A percentile compares a stretch with the other conserved stretches of the same genome.
Evolutionary conservation across 148 eudicot genomes (phyloP).

Genomic region (Cornus florida): DNA sequence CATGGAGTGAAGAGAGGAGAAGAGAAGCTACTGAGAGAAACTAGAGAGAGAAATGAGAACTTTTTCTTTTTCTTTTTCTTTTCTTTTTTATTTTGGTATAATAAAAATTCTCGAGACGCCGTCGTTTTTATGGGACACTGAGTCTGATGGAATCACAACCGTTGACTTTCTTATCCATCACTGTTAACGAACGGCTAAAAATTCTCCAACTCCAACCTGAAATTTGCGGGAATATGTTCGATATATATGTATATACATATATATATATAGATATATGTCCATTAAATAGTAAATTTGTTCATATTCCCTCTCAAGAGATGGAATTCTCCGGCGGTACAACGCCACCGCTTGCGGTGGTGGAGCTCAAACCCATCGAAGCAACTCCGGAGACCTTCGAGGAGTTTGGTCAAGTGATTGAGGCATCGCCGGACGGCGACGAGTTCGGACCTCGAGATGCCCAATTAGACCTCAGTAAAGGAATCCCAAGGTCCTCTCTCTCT

Average conservation of each 20-base stretch:
- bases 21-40: no score
- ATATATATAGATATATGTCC: not conserved
- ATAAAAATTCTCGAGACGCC: no score
- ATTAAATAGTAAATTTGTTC: not conserved
- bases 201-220: no score
- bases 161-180: not conserved
- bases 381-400: not conserved
- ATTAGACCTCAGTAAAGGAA: not conserved
- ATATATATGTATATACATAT: no score
- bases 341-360: not conserved
- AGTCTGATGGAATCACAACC: no score
- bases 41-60: no score
- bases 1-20: no score
- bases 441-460: not conserved
- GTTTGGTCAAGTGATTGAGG: not conserved
- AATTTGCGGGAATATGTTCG: no score
- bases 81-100: no score
- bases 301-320: not conserved
- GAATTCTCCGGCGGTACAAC: not conserved
- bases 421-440: not conserved
- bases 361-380: not conserved
- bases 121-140: no score
- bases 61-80: no score
- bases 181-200: not conserved
- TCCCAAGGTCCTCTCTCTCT: not conserved